Conservation (phyloP, 2,329 filamentous ascomycete species). For the Penicillium hesseltinei region DNA sequence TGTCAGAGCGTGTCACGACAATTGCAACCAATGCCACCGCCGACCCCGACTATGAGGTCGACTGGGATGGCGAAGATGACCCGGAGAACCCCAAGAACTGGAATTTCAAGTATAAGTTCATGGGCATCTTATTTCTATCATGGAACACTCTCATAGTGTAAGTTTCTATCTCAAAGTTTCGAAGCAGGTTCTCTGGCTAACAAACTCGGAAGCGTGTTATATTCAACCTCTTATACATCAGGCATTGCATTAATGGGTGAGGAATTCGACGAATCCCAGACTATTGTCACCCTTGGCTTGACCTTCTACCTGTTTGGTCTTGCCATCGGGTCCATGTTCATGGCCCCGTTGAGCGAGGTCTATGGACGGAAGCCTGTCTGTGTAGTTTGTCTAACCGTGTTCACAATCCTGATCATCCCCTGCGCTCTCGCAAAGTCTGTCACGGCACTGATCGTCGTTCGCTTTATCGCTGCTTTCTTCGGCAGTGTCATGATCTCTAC, state of each 20-base stretch:
- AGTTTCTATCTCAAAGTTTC: constrained; percentile 17
- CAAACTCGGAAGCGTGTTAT: constrained; percentile 56
- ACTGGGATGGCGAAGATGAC: constrained; percentile 64
- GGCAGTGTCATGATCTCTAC: constrained; percentile 81
- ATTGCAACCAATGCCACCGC: constrained; percentile 46
- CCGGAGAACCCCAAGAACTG: constrained; percentile 67
- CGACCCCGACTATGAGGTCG: constrained; percentile 67
- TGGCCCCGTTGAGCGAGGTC: constrained; percentile 64
- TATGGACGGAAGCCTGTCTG: constrained; percentile 60
- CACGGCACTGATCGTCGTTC: constrained; percentile 64
- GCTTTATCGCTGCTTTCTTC: constrained; percentile 72
- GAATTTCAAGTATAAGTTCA: constrained; percentile 57
- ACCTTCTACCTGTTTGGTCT: constrained; percentile 77
- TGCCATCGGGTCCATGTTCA: constrained; percentile 66
- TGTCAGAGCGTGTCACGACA: constrained; percentile 45
- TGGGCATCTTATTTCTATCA: constrained; percentile 56
- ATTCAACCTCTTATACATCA: constrained; percentile 76
- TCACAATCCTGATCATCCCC: constrained; percentile 68
- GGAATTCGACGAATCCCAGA: constrained; percentile 61
- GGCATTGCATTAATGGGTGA: constrained; percentile 66
- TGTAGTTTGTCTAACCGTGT: constrained; percentile 61
- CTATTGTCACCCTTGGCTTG: constrained; percentile 69
- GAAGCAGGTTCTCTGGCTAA: not conserved
- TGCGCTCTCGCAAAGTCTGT: constrained; percentile 68
- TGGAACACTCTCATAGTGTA: constrained; percentile 58